These are phyloP conservation scores for Hura crepitans DNA, from an alignment of 441 rosid genomes.

Conservation along the genomic window DNA sequence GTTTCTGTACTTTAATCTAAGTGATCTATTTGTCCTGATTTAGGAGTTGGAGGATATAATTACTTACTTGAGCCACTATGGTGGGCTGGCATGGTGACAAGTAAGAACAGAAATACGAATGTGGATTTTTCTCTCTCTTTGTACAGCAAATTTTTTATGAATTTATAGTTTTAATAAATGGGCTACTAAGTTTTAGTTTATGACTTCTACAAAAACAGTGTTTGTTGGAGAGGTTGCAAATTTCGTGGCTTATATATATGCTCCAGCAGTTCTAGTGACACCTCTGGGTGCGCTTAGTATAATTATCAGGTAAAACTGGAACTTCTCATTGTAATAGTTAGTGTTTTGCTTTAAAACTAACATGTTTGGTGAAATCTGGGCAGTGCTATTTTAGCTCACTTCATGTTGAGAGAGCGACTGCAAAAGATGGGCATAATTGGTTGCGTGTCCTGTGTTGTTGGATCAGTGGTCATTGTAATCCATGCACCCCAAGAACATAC, in stretches of 20 bases:
- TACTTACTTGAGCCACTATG: conserved; percentile 67
- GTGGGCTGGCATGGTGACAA: conserved; percentile 75
- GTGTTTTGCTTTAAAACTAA: conserved; percentile 14
- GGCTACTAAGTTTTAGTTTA: conserved; percentile 13
- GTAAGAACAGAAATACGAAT: conserved; percentile 36
- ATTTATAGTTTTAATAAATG: not conserved
- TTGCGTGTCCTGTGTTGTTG: conserved; percentile 62
- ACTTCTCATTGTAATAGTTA: not conserved
- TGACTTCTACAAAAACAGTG: conserved; percentile 43
- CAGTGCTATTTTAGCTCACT: conserved; percentile 65
- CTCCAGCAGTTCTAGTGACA: conserved; percentile 68
- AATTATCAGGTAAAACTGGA: conserved; percentile 47
- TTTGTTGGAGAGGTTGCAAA: conserved; percentile 63
- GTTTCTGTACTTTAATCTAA: not conserved
- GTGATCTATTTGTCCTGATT: conserved; percentile 1
- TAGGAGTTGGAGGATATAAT: conserved; percentile 65
- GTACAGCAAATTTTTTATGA: not conserved
- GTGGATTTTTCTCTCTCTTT: conserved; percentile 4
- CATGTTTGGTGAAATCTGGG: conserved; percentile 17
- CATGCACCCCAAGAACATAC: conserved; percentile 58
- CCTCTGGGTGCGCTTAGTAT: conserved; percentile 72
- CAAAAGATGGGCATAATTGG: conserved; percentile 64
- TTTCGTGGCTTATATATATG: conserved; percentile 62
- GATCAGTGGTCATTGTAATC: conserved; percentile 58
- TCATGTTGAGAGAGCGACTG: conserved; percentile 54